Evolutionary conservation across 2,329 filamentous ascomycete genomes (phyloP), one percentile per base, ranked within the genome.

Genomic region (Talaromyces sp.): DNA sequence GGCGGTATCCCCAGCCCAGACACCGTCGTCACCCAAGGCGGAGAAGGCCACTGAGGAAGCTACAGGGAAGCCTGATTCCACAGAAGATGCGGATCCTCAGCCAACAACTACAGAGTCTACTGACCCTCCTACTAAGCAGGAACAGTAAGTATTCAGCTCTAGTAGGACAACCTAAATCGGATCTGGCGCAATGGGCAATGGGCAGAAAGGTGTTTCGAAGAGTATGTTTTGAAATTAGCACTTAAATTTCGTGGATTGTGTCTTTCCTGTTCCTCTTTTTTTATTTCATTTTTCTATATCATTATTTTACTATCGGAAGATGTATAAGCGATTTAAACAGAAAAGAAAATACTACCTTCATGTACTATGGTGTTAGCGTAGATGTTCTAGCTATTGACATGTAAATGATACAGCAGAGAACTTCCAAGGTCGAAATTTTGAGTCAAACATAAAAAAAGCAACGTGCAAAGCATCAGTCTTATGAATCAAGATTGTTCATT

Each of bases 161-260:
- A 53, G 49, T 56, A 55, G 57, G 50, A 46, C 52, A 56, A 65
- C 35, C 63, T 56, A 54, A 63, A 65, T 60, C 57, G 62, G 62
- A 60, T 65, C 62, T 66, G 68, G 68, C 70, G 70, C 65, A 71
- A 70, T 46, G 63, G 68, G 58, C 60, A 60, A 64, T 58, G 65
- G 66, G 62, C 65, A 67, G 64, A 63, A 66, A 62, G 70, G 70
- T 71, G 70, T 73, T 16, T 35, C 14, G 14, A 14, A 16, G 11
- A 2, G 13, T 7, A 35, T 35, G 14, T 35, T 14, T 35, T n/a
- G 9, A 5, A 16, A 35, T 42, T 30, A 11, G 17, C 7, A 35
- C 24, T 27, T 27, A 9, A 9, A 27, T 27, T 27, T 27, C 24
- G 4, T 27, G 24, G 24, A 9, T 9, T 27, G 24, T 27, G 9